phyloP scores from a whole-genome alignment of 192 early-diverging fungal species.

The Podila epigama region DNA sequence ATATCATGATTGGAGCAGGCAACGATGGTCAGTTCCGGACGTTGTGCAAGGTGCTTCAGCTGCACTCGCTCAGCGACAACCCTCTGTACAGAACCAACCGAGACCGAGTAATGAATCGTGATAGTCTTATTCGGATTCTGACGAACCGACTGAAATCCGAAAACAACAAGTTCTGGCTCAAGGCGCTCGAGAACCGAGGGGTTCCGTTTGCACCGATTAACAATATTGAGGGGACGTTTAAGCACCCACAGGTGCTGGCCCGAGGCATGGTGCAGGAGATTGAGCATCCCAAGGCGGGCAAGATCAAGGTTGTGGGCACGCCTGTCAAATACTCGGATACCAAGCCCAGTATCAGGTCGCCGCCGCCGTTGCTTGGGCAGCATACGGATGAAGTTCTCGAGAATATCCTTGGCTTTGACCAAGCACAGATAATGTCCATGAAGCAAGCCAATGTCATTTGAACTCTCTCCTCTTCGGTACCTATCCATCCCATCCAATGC shows the following conservation, averaged over 20 bases:
- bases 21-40: slow-evolving; percentile 86
- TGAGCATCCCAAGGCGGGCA: slow-evolving; percentile 82
- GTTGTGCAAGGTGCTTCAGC: slow-evolving; percentile 64
- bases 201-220: slow-evolving; percentile 82
- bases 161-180: slow-evolving; percentile 69
- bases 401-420: slow-evolving; percentile 68
- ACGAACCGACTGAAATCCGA: slow-evolving; percentile 53
- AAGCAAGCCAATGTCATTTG: slow-evolving; percentile 50
- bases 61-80: slow-evolving; percentile 55
- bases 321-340: slow-evolving; percentile 83
- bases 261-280: slow-evolving; percentile 80
- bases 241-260: slow-evolving; percentile 74
- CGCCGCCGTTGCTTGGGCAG: slow-evolving; percentile 87
- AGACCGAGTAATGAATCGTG: slow-evolving; percentile 77
- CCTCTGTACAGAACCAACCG: slow-evolving; percentile 71
- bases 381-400: slow-evolving; percentile 85
- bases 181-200: slow-evolving; percentile 67
- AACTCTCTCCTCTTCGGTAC: no score
- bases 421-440: slow-evolving; percentile 60
- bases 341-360: slow-evolving; percentile 66
- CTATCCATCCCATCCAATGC: no score
- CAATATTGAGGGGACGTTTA: slow-evolving; percentile 50
- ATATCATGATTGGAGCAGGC: slow-evolving; percentile 89
- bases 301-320: slow-evolving; percentile 73
- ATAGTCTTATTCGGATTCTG: slow-evolving; percentile 68